Base-by-base conservation (phyloP, 192 early-diverging fungal species). In the Coemansia sp. region DNA sequence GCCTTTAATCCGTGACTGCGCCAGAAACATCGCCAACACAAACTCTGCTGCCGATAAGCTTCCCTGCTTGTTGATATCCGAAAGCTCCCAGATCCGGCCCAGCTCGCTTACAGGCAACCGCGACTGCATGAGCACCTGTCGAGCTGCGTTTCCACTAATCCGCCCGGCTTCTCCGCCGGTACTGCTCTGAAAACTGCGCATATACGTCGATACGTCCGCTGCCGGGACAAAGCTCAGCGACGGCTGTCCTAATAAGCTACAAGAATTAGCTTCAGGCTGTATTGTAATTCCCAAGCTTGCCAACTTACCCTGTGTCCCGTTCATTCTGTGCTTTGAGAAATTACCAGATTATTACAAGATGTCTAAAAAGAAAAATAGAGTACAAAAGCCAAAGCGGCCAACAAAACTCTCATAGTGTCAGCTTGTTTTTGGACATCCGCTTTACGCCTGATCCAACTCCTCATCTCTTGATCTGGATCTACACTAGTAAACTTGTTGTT, bases 1-100 rank as follows among this genome's bases (percentile, higher is more conserved):
- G n/a, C 83, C 83, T 6, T 55, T 68, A 44, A 86, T 63, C 28
- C 81, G 76, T 10, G 80, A 68, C 37, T 84, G 79, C 5, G 86
- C 80, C 23, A 87, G 58, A 55, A 81, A 84, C 86, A 87, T 83
- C 19, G 86, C 83, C 46, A 87, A 51, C 41, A 76, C 82, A 65
- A 87, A 87, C 57, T 87, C 86, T 0, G 84, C 63, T 59, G 84
- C 68, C 21, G 83, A 80, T 21, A 87, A 70, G 35, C 77, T 67
- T 1, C 81, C 82, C 30, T 62, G 45, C 9, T 62, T 53, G 10
- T 67, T 70, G 0, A 81, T 55, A 40, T 87, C 84, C 7, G 84
- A 75, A 10, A 87, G 64, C 40, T 83, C 82, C 86, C 86, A 86
- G 42, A 86, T 83, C 14, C 72, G 69, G 48, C 81, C 81, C 46